These are phyloP conservation scores for Talaromyces verruculosus DNA, from an alignment of 2,329 filamentous ascomycete species.

Conservation along the genomic window DNA sequence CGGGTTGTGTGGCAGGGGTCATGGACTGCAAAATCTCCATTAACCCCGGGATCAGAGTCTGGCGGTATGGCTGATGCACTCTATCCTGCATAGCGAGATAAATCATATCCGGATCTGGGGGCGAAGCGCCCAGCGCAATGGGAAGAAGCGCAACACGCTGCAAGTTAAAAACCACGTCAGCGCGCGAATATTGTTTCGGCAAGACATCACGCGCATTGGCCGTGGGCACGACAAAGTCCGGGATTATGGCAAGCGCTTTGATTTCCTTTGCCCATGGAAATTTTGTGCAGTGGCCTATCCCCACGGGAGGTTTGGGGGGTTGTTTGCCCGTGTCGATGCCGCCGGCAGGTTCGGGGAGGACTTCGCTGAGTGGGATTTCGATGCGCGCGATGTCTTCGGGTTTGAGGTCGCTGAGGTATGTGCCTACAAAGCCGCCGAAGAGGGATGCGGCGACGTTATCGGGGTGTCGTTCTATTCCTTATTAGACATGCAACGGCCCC, in stretches of 20 bases:
- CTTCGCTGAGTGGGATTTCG: conserved; percentile 92
- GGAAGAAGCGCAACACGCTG: conserved; percentile 90
- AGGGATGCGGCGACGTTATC: conserved; percentile 94
- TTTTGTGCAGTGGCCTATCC: conserved; percentile 94
- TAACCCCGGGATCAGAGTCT: conserved; percentile 85
- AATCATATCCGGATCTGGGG: conserved; percentile 89
- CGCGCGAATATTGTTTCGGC: conserved; percentile 73
- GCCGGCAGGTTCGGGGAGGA: conserved; percentile 84
- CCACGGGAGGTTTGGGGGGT: conserved; percentile 83
- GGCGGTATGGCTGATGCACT: conserved; percentile 93
- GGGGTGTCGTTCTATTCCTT: conserved; percentile 67
- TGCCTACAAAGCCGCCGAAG: conserved; percentile 95
- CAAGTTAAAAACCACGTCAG: conserved; percentile 89
- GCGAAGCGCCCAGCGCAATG: conserved; percentile 82
- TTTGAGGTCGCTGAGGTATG: conserved; percentile 88
- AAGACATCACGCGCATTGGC: conserved; percentile 85
- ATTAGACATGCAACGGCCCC: not conserved
- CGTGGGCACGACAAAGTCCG: conserved; percentile 93
- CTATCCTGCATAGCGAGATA: conserved; percentile 99
- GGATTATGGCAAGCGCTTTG: conserved; percentile 95
- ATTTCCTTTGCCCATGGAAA: conserved; percentile 93
- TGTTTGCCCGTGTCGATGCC: conserved; percentile 84
- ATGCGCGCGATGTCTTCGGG: conserved; percentile 85
- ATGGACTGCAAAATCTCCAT: conserved; percentile 88
- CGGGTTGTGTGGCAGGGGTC: conserved; percentile 81